Base-by-base conservation (phyloP, 208 protist species). In the Leishmania lainsoni region DNA sequence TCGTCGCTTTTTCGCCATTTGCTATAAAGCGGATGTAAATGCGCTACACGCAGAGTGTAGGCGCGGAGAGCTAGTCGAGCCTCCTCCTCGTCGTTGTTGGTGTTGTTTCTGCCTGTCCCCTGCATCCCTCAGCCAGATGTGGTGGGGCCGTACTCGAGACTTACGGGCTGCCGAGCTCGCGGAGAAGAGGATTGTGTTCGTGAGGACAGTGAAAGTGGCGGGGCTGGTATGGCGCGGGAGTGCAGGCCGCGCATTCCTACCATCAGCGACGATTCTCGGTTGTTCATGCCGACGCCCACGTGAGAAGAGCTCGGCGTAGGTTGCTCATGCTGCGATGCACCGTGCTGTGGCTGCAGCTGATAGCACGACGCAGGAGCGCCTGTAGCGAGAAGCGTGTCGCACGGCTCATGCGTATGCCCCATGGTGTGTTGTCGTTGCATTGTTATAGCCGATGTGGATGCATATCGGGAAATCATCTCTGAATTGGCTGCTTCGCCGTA, bases 91-190 rank as follows among this genome's bases (percentile, higher is more conserved):
- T 39, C 35, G 35, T 39, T 39, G n/a, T 12, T 35, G 10, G 5
- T 66, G 59, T 35, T 3, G 12, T 39, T 35, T 22, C 26, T 66
- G n/a, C n/a, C n/a, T 2, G 59, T 39, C 3, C n/a, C n/a, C 29
- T 35, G 59, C 29, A 29, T 29, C 45, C 12, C 12, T 73, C 56
- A 83, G 5, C 72, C 73, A 1, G 72, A 78, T 29, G 58, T 32
- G 79, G 49, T 65, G n/a, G 79, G 79, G 0, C 79, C 79, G 58
- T 83, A 83, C 73, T 83, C 48, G 39, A 83, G 32, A 5, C n/a
- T 20, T 51, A 74, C 49, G 20, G 70, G 48, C 48, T 20, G 49
- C 14, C 14, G 39, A n/a, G 70, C 14, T 14, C 3, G 42, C 22
- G 2, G 16, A 16, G 39, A 39, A 39, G 29, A 39, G 61, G 10